A percentile compares a stretch with the other conserved stretches of the same genome.
phyloP scores from a whole-genome alignment of 73 alveolate species.

The Halteria grandinella region DNA sequence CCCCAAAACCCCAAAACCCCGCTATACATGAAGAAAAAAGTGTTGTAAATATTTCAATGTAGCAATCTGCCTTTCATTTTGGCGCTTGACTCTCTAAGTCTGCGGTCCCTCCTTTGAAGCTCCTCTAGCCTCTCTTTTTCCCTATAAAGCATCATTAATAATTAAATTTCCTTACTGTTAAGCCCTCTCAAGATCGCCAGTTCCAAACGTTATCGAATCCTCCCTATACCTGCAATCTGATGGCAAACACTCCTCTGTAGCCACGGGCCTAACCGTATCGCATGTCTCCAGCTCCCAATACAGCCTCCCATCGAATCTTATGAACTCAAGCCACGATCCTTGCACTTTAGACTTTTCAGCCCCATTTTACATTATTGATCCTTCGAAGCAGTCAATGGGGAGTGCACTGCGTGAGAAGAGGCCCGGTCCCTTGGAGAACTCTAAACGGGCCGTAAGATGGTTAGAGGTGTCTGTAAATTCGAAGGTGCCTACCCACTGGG shows the following conservation, averaged over 20 bases:
- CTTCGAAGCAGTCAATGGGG: slow-evolving; percentile 28
- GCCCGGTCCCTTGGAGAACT: slow-evolving; percentile 38
- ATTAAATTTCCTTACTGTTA: too few relatives aligned
- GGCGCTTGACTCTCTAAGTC: slow-evolving; percentile 47
- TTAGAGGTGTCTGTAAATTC: slow-evolving; percentile 39
- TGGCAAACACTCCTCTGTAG: slow-evolving; percentile 38
- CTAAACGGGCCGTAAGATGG: slow-evolving; percentile 18
- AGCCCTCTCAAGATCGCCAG: slow-evolving; percentile 60
- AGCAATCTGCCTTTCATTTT: neutral
- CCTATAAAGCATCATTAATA: too few relatives aligned
- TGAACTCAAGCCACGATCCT: slow-evolving; percentile 53
- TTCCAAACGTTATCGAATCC: slow-evolving; percentile 51
- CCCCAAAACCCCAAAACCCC: too few relatives aligned
- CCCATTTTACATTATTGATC: slow-evolving; percentile 17
- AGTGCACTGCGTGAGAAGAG: slow-evolving; percentile 16
- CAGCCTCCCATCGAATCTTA: slow-evolving; percentile 24
- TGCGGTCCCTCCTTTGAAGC: slow-evolving; percentile 60
- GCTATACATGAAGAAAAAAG: too few relatives aligned
- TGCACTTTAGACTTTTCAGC: slow-evolving; percentile 2
- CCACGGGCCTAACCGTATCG: slow-evolving; percentile 41
- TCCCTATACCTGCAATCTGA: slow-evolving; percentile 70
- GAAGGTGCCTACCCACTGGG: slow-evolving; percentile 49
- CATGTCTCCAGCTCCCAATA: slow-evolving; percentile 62
- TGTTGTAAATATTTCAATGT: too few relatives aligned
- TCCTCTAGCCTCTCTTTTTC: slow-evolving; percentile 69